A percentile compares a stretch with the other conserved stretches of the same genome.
Conservation (phyloP, 495 filamentous ascomycete species). For the Aspergillus avenaceus region DNA sequence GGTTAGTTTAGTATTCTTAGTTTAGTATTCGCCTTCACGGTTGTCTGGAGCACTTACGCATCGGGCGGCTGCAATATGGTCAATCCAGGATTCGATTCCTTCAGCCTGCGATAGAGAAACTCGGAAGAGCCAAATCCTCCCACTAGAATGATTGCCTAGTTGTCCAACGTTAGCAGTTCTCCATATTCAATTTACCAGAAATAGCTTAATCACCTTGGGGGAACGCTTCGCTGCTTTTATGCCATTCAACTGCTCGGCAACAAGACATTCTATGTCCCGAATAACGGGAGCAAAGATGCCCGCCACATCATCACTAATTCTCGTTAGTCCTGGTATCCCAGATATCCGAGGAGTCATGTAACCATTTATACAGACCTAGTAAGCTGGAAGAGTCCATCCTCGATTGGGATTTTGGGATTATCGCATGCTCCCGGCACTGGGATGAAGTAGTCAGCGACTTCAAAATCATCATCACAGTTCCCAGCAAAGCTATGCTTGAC, state of each 20-base stretch:
- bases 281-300: conserved; percentile 57
- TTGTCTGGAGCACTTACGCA: conserved; percentile 41
- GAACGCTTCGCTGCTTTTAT: conserved; percentile 15
- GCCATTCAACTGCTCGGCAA: conserved; percentile 52
- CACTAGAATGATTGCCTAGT: conserved; percentile 59
- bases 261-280: conserved; percentile 51
- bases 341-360: too few species aligned
- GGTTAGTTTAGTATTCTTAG: background rate
- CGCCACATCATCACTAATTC: conserved; percentile 36
- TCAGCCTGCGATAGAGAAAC: conserved; percentile 58
- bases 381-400: conserved; percentile 16
- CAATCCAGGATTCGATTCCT: conserved; percentile 33
- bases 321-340: background rate
- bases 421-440: conserved; percentile 20
- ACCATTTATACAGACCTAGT: conserved; percentile 15
- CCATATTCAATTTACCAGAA: too few species aligned
- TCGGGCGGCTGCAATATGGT: conserved; percentile 59
- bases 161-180: too few species aligned
- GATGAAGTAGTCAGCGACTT: conserved; percentile 11
- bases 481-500: conserved; percentile 17
- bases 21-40: background rate
- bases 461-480: conserved; percentile 7
- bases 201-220: conserved; percentile 10
- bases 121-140: conserved; percentile 67
- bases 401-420: conserved; percentile 2